Percentiles rank a stretch among this genome's conserved stretches.
Evolutionary conservation across 1,139 yeast species (phyloP).

Genomic region (Protomyces inundatus): DNA sequence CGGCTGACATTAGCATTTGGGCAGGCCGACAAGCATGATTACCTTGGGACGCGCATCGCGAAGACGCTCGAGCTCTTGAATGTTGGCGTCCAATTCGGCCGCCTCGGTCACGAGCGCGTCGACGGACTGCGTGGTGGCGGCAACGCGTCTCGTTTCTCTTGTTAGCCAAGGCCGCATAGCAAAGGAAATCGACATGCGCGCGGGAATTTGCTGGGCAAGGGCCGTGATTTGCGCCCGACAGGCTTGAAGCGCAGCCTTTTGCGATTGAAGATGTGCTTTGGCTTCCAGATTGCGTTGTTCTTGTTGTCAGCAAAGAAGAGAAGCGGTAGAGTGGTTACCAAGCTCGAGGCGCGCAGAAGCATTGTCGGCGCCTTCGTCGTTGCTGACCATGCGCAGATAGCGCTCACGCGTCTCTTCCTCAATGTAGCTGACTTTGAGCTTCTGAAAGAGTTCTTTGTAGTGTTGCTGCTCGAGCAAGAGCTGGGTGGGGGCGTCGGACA

Average conservation of each 20-base stretch:
- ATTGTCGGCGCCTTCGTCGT: background rate
- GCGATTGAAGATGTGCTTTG: background rate
- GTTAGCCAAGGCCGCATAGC: background rate
- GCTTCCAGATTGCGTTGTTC: background rate
- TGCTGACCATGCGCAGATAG: conserved; percentile 41
- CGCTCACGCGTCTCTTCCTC: conserved; percentile 66
- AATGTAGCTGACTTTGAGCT: conserved; percentile 53
- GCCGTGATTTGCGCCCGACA: background rate
- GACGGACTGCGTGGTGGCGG: background rate
- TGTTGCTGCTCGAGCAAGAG: conserved; percentile 9
- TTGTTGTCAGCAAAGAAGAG: background rate
- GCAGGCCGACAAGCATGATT: background rate
- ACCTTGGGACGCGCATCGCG: background rate
- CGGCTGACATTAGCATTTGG: background rate
- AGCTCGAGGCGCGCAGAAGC: background rate
- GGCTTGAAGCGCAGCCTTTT: background rate
- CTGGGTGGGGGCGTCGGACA: background rate
- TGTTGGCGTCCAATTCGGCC: background rate
- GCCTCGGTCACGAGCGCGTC: background rate
- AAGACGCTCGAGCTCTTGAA: background rate
- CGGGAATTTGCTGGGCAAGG: background rate
- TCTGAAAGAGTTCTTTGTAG: conserved; percentile 31
- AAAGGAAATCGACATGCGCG: background rate
- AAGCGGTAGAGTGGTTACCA: background rate
- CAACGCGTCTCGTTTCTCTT: background rate